These are phyloP conservation scores for Dentipellis sp. DNA, from an alignment of 768 basidiomycete species.

Conservation along the genomic window DNA sequence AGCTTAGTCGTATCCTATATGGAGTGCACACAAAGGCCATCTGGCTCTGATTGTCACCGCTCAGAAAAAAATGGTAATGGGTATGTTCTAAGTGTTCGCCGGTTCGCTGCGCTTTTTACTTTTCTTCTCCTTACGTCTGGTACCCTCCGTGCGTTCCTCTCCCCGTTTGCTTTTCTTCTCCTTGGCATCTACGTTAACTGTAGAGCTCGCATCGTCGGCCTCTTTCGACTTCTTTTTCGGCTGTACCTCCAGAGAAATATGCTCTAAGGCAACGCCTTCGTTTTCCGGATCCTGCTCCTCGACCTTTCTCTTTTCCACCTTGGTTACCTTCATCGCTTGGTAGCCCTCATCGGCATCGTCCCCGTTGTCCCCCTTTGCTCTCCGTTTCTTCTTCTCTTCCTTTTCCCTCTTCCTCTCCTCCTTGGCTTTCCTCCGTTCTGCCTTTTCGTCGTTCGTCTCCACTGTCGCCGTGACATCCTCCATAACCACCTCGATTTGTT, in stretches of 20 bases:
- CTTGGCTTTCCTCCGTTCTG: slow-evolving; percentile 16
- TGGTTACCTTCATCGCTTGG: neutral
- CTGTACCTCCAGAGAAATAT: no score
- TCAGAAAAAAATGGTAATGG: no score
- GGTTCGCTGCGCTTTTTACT: neutral
- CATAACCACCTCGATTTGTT: slow-evolving; percentile 4
- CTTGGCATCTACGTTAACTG: slow-evolving; percentile 16
- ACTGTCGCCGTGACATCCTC: neutral
- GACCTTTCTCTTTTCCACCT: neutral
- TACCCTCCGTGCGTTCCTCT: neutral
- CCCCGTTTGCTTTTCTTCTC: slow-evolving; percentile 25
- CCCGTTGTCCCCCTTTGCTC: slow-evolving; percentile 14
- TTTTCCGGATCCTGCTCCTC: neutral
- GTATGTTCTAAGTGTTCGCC: no score
- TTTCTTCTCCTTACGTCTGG: neutral
- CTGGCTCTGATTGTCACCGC: no score
- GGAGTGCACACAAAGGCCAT: no score
- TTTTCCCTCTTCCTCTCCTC: slow-evolving; percentile 21
- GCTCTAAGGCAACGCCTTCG: neutral
- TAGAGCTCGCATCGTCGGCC: neutral
- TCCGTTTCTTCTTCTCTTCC: slow-evolving; percentile 20
- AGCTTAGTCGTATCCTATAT: no score
- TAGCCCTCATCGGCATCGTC: slow-evolving; percentile 2
- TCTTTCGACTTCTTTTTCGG: neutral
- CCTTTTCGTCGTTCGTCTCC: slow-evolving; percentile 9